Base-by-base conservation (phyloP, 1,284 basidiomycete species). In the Phaffia rhodozyma region DNA sequence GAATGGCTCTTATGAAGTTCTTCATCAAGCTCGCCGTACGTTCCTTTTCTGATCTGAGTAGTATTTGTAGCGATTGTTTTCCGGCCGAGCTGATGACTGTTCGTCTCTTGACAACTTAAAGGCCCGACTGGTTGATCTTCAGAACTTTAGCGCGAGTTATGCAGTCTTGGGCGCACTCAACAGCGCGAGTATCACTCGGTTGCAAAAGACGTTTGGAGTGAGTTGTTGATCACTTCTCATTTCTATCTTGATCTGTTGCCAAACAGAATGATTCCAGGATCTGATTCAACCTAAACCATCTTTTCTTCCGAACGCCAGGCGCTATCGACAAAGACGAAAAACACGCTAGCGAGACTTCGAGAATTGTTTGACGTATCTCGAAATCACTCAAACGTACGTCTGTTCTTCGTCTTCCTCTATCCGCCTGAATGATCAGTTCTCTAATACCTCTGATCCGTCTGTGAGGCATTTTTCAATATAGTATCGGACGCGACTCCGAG, bases 131-230 rank as follows among this genome's bases (percentile, higher is more conserved):
- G 59, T 91, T 57, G 76, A 78, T 21, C 76, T 98, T 68, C 89
- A 94, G 73, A 99, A 98, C 76, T 98, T 91, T 76, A 94, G 92
- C 18, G 89, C 87, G 18, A 88, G 97, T 84, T 91, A 91, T 71
- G 91, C 94, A 34, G 91, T 99, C 63, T 85, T 96, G 13, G 94
- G 92, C 4, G 96, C 92, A 2, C 80, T 98, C 60, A 97, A 97
- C 71, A 92, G 90, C 9, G 89, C 92, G 38, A 91, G 92, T 5
- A 92, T 99, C 67, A 84, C 89, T 68, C 84, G 96, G 13, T 77
- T 98, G 67, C 91, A 92, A 72, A 84, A 91, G 59, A 97, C 96
- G 2, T 98, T 96, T 96, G 79, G 81, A 70, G 89, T 89, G 73
- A 75, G 85, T 79, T 3, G 13, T 25, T 5, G 48, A 54, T 55